Evolutionary conservation across 495 filamentous ascomycete genomes (phyloP), one percentile per base, ranked within the genome.

Genomic region (Aspergillus saccharolyticus): DNA sequence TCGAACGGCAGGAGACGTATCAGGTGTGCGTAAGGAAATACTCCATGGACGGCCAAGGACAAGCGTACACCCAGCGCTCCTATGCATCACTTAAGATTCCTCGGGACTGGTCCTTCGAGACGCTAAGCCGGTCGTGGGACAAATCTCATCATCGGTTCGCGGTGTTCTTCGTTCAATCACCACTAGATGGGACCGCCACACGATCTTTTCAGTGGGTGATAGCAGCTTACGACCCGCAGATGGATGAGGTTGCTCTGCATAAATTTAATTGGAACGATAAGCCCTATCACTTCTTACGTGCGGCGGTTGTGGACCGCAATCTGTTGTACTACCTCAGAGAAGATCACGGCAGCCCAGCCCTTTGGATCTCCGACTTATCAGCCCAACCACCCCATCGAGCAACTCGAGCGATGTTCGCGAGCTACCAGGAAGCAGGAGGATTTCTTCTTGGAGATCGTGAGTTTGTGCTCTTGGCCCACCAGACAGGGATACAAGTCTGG

Each of bases 301-400:
- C 65, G 42, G 49, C 60, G 2, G 45, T 49, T 14, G 54, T 65
- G 25, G 60, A 50, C 39, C 48, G 21, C 1, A 46, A 57, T 33
- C 42, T 68, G 19, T 21, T 65, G 15, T 68, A 68, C 56, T 65
- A 60, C 28, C 20, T 65, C 28, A 59, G 45, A 21, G 61, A 61
- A n/a, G 58, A 61, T 22, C 44, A 57, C 22, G 65, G 60, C 22
- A 63, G 58, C 25, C 60, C 50, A 16, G 54, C 44, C 16, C 53
- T 63, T 16, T 63, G 60, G 58, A 58, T 68, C 15, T 68, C 62
- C 21, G 56, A 68, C 17, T 58, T 60, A n/a, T 42, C n/a, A 24
- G 28, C 60, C 14, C 50, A 24, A 12, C 44, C 44, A 0, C 39
- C 56, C 42, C 61, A 62, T 42, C 55, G 55, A n/a, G 50, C 55